phyloP scores from a whole-genome alignment of 164 flowering plant genomes.

The Echeveria elegans region DNA sequence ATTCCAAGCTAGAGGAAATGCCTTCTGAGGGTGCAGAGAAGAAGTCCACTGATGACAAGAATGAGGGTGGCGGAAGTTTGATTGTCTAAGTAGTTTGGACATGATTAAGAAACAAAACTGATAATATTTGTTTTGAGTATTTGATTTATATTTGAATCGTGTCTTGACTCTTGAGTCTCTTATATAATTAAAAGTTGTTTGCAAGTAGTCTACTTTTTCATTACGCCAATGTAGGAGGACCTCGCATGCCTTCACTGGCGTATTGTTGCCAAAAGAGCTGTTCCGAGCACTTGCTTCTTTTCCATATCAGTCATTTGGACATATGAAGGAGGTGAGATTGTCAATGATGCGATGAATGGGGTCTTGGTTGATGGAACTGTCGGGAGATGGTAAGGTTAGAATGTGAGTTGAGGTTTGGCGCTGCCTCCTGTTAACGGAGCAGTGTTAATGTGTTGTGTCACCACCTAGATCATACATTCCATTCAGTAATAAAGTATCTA shows the following conservation, averaged over 20 bases:
- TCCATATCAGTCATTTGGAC: slow-evolving; percentile 75
- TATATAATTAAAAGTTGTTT: too few species aligned
- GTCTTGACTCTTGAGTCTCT: too few species aligned
- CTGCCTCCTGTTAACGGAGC: slow-evolving; percentile 35
- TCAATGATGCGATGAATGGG: slow-evolving; percentile 59
- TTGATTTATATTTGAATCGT: too few species aligned
- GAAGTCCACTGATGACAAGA: too few species aligned
- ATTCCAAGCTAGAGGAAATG: too few species aligned
- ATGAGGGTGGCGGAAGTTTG: too few species aligned
- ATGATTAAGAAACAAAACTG: too few species aligned
- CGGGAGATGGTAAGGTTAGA: slow-evolving; percentile 70
- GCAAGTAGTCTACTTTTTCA: too few species aligned
- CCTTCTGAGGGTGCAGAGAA: too few species aligned
- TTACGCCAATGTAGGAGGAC: slow-evolving; percentile 53
- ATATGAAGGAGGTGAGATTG: slow-evolving; percentile 53
- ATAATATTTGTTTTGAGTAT: too few species aligned
- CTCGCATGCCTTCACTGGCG: slow-evolving; percentile 52
- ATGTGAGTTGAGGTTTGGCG: slow-evolving; percentile 30
- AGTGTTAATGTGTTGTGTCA: slow-evolving; percentile 42
- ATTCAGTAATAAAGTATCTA: slow-evolving; percentile 52
- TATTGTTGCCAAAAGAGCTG: slow-evolving; percentile 60
- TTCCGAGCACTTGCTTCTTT: slow-evolving; percentile 53
- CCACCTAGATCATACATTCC: slow-evolving; percentile 70
- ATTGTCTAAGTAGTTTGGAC: too few species aligned
- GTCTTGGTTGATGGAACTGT: slow-evolving; percentile 51